A percentile compares a stretch with the other conserved stretches of the same genome.
These are phyloP conservation scores for Rubia balearica DNA, from an alignment of 305 asterid species.

Conservation along the genomic window DNA sequence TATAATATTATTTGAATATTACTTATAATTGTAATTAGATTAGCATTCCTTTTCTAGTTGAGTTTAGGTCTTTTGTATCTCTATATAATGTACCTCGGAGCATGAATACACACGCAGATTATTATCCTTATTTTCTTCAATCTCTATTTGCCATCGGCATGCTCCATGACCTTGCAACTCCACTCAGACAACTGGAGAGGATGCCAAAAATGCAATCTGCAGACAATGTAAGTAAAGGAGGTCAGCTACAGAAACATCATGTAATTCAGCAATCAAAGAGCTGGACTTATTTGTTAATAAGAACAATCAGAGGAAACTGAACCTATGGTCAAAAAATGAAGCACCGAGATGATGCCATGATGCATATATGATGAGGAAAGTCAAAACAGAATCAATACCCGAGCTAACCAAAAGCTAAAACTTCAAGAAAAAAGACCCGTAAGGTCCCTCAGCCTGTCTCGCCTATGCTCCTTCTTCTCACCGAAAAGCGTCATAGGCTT, in stretches of 20 bases:
- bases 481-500: conserved; percentile 92
- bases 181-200: conserved; percentile 60
- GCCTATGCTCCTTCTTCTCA: conserved; percentile 91
- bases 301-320: background rate
- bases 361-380: background rate
- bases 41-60: too few relatives aligned
- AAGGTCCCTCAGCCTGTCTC: conserved; percentile 67
- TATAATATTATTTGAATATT: too few relatives aligned
- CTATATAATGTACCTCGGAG: too few relatives aligned
- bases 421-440: background rate
- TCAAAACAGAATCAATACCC: background rate
- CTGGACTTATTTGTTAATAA: background rate
- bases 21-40: too few relatives aligned
- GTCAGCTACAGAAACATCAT: background rate
- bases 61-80: too few relatives aligned
- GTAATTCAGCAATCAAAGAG: too few relatives aligned
- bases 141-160: conserved; percentile 62
- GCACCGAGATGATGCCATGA: background rate
- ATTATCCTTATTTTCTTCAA: too few relatives aligned
- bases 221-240: background rate
- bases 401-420: background rate
- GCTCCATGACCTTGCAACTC: conserved; percentile 78
- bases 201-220: conserved; percentile 8
- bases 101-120: too few relatives aligned
- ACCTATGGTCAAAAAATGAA: background rate